Evolutionary conservation across 1,139 yeast genomes (phyloP), one percentile per base, ranked within the genome.

Genomic region (Scheffersomyces segobiensis): DNA sequence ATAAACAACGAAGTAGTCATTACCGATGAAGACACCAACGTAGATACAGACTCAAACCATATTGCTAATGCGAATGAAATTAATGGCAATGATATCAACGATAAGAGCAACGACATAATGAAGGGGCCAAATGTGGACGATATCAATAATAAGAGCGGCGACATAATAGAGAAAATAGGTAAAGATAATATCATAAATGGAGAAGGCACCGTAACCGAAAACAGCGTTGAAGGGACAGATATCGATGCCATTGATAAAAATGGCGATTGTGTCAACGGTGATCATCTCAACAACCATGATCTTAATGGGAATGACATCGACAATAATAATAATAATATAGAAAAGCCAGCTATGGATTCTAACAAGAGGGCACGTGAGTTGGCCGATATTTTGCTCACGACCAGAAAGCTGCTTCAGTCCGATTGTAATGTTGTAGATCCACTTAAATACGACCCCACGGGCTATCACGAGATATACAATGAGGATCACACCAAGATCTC

Each of bases 351-450:
- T 42, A 48, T 39, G 32, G 24, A 1, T 46, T 54, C 17, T 20
- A 53, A 71, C 26, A 77, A 73, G 57, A 81, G 78, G 56, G 82
- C 80, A 0, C 76, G 78, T 0, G 83, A 82, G 56, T 62, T 84
- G 26, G 75, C 85, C 0, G 67, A 77, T 10, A 68, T 81, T 18
- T 71, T 82, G 50, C 61, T 83, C 12, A 84, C 82, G 59, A 74
- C 83, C 49, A 68, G 85, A 52, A 75, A 73, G 58, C 69, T 77
- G 1, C 71, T 83, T 52, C 76, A 78, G 65, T 74, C 76, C 2
- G 84, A 80, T 54, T 71, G 76, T 59, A 79, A 82, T 59, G 71
- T 83, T 5, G 74, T 73, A 10, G 78, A 71, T 53, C 70, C 75
- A 7, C 59, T 67, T 19, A 59, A 62, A 19, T 65, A 69, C 48